Evolutionary conservation across 1,284 basidiomycete genomes (phyloP), one percentile per base, ranked within the genome.

Genomic region (Meira nashicola): DNA sequence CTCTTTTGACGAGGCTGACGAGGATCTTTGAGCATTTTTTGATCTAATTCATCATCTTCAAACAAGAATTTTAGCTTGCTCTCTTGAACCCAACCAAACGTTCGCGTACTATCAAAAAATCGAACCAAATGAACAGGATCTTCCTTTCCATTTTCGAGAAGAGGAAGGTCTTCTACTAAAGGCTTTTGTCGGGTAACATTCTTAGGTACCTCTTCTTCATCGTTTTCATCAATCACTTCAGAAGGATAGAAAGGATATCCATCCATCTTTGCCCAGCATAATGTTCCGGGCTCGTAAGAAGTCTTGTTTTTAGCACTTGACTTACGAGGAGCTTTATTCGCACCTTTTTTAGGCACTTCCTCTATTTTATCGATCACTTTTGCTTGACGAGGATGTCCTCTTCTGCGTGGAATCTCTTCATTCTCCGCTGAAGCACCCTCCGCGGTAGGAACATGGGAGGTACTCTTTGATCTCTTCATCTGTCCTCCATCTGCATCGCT

Each of bases 41-140:
- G 11, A 49, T 63, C 61, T 7, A 60, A 41, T 19, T 55, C 47
- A 10, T 54, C 59, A 48, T 61, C 38, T 39, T 63, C 61, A 19
- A 63, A 51, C 48, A 63, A 41, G 19, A 63, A 50, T 14, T 58
- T 54, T 25, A 63, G 39, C 21, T 46, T 52, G 15, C 28, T 46
- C 17, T 57, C 50, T 14, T 49, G 37, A 28, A 63, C 21, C 61
- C 61, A 63, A 40, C 15, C 55, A 28, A 50, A 56, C 19, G 17
- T 39, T 23, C 12, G 39, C 46, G 39, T n/a, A 1, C 14, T 7
- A 46, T 59, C 52, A 46, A 44, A 89, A 79, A 88, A 90, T 54
- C 84, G 84, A 15, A 89, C 82, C 44, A 89, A 81, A 67, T 62
- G 84, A 54, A 57, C 77, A 33, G 28, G 28, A 33, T 33, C 28